Base-by-base conservation (phyloP, 2,329 filamentous ascomycete species). In the Colletotrichum lupini region DNA sequence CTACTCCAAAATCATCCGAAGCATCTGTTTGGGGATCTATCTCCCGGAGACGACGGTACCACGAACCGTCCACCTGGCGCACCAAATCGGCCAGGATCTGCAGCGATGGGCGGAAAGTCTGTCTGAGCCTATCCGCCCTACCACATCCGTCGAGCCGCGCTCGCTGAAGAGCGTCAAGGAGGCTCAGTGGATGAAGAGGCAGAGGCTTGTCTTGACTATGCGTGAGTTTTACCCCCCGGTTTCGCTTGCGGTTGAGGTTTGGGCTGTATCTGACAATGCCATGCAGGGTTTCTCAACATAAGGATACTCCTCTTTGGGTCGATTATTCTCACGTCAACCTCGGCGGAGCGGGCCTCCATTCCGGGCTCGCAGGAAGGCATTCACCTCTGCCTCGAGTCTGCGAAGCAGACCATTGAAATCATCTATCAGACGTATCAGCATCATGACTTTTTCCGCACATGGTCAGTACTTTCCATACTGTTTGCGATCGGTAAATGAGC, bases 391-490 rank as follows among this genome's bases (percentile, higher is more conserved):
- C 69, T 80, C 1, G 76, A 79, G 12, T 77, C 79, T 3, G 79
- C 79, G 0, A 76, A 77, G 53, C 72, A 76, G 30, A 80, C 79
- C 9, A 79, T 80, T 22, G 78, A 79, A 19, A 77, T 78, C 64
- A 80, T 79, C 2, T 78, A 78, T 59, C 74, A 76, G 49, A 78
- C 75, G n/a, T 78, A 78, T 35, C 76, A 79, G 57, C 76, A 79
- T 53, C 76, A 79, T 37, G 78, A 79, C 46, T 79, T 79, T 55
- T 79, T 80, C 70, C 76, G 78, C 2, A 80, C 78, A 5, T 79
- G 78, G 78, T 79, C 59, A 26, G 77, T 46, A 16, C 0, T n/a
- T 1, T 12, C n/a, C 0, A 19, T 46, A 2, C 4, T 26, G 6
- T 14, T 11, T 3, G 24, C 1, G 12, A 5, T 9, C 0, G 1